Conservation (phyloP, 306 rosid genomes). For the Vigna mungo region DNA sequence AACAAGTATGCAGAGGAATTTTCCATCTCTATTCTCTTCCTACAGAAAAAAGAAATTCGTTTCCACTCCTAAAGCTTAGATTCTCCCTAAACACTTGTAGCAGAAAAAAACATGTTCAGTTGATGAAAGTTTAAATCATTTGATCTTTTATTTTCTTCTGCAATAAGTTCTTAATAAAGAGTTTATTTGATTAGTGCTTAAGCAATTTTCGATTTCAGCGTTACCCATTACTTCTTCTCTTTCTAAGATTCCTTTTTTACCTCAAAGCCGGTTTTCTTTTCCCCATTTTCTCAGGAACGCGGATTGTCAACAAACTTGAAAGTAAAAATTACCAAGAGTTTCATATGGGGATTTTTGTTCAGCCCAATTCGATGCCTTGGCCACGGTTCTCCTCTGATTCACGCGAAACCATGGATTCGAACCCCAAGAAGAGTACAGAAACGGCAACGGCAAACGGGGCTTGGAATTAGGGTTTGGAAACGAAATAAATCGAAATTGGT, state of each 20-base stretch:
- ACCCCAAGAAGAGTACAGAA: conserved; percentile 48
- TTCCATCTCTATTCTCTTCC: conserved; percentile 36
- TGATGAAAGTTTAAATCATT: background rate
- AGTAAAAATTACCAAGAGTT: conserved; percentile 71
- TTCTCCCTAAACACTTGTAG: background rate
- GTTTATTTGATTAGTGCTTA: background rate
- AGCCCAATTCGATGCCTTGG: conserved; percentile 73
- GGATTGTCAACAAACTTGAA: conserved; percentile 29
- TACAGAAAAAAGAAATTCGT: conserved; percentile 15
- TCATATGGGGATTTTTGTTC: conserved; percentile 86
- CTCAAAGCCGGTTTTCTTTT: background rate
- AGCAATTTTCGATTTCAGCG: background rate
- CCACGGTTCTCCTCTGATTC: conserved; percentile 72
- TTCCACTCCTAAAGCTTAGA: conserved; percentile 13
- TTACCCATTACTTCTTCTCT: conserved; percentile 23
- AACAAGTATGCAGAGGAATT: conserved; percentile 28
- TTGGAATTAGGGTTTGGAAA: conserved; percentile 64
- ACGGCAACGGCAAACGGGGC: conserved; percentile 45
- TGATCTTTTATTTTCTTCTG: background rate
- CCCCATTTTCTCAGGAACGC: conserved; percentile 15
- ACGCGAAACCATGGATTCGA: conserved; percentile 60
- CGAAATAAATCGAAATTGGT: conserved; percentile 59
- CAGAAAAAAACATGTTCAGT: background rate
- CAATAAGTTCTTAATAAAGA: too few relatives aligned
- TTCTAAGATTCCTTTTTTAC: background rate